These are phyloP conservation scores for Naematelia aurantialba DNA, from an alignment of 768 basidiomycete species.

Conservation along the genomic window DNA sequence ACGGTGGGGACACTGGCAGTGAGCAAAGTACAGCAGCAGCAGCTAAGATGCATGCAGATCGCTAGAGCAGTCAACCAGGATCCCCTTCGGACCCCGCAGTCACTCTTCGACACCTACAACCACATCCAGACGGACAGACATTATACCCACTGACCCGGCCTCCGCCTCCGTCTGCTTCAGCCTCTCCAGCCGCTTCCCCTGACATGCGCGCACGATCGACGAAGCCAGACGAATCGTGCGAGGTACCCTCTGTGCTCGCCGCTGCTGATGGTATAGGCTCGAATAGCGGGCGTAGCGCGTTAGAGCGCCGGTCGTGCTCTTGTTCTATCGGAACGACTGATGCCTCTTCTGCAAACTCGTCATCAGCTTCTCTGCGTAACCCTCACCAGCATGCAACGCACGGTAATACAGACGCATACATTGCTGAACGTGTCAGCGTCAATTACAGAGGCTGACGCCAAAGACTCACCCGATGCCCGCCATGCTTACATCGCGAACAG, in stretches of 20 bases:
- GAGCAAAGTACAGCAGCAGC: too few relatives aligned
- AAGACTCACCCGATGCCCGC: constrained; percentile 34
- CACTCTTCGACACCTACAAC: constrained; percentile 36
- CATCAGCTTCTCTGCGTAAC: neutral
- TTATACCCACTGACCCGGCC: constrained; percentile 15
- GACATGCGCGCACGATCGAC: neutral
- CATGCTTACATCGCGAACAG: constrained; percentile 38
- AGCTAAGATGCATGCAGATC: too few relatives aligned
- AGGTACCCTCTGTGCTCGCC: constrained; percentile 3
- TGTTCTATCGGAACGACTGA: neutral
- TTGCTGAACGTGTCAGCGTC: constrained; percentile 7
- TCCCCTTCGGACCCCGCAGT: neutral
- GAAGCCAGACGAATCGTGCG: constrained; percentile 20
- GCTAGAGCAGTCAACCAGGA: too few relatives aligned
- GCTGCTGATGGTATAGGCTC: neutral
- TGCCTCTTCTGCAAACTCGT: neutral
- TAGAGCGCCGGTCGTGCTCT: neutral
- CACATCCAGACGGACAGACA: constrained; percentile 41
- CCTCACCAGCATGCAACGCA: constrained; percentile 14
- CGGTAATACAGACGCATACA: constrained; percentile 37
- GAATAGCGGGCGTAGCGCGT: neutral
- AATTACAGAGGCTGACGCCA: neutral
- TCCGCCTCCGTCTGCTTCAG: neutral
- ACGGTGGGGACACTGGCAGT: too few relatives aligned
- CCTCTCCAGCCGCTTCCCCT: constrained; percentile 3